Evolutionary conservation across 495 filamentous ascomycete genomes (phyloP).

Genomic region (Filosporella fistucella): DNA sequence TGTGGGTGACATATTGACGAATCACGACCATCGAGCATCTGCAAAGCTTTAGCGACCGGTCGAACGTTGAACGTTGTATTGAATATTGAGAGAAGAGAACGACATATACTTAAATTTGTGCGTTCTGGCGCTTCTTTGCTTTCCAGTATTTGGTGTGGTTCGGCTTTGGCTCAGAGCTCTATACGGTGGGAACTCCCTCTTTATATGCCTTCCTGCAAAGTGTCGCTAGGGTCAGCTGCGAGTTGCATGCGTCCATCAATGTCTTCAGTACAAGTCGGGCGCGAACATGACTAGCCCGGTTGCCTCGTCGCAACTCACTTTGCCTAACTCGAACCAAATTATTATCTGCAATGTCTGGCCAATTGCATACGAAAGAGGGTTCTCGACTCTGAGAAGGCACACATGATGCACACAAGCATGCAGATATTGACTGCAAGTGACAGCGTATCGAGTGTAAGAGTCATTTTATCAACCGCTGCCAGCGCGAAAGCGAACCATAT

Average conservation of each 20-base stretch:
- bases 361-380: too few species aligned
- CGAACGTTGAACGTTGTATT: slow-evolving; percentile 8
- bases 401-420: slow-evolving; percentile 5
- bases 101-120: too few species aligned
- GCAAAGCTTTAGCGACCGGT: slow-evolving; percentile 17
- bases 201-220: slow-evolving; percentile 10
- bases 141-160: too few species aligned
- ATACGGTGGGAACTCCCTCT: slow-evolving; percentile 9
- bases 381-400: background rate
- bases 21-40: slow-evolving; percentile 12
- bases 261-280: slow-evolving; percentile 12
- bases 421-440: slow-evolving; percentile 10
- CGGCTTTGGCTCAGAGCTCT: too few species aligned
- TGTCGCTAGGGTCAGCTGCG: slow-evolving; percentile 13
- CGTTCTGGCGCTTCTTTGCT: too few species aligned
- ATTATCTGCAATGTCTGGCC: too few species aligned
- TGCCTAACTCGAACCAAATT: too few species aligned
- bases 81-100: too few species aligned
- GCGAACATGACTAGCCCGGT: slow-evolving; percentile 11
- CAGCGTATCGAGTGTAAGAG: background rate
- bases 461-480: background rate
- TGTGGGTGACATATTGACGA: slow-evolving; percentile 15
- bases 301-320: slow-evolving; percentile 21
- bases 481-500: slow-evolving; percentile 5
- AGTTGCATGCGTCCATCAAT: slow-evolving; percentile 9